Evolutionary conservation across 2,329 filamentous ascomycete species (phyloP).

Genomic region (Macrophomina tecta): DNA sequence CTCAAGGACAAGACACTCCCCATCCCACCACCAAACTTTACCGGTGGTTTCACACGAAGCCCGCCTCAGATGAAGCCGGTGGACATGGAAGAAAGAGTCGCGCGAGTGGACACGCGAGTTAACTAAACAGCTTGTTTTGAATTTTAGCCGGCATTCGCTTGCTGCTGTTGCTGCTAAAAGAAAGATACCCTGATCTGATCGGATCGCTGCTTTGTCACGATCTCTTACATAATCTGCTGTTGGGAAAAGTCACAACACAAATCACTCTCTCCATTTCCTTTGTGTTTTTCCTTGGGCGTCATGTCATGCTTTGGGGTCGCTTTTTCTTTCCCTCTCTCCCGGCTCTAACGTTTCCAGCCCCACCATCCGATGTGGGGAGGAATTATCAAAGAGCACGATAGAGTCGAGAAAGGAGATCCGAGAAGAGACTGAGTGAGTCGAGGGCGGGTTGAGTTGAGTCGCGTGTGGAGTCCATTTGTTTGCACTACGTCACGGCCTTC

Average conservation of each 20-base stretch:
- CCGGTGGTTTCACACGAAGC: constrained; percentile 31
- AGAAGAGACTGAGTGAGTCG: constrained; percentile 19
- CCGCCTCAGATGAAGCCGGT: constrained; percentile 24
- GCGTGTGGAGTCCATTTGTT: constrained; percentile 19
- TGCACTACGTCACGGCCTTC: constrained; percentile 24
- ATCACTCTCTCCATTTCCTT: constrained; percentile 17
- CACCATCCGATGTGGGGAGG: constrained; percentile 15
- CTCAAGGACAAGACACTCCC: constrained; percentile 44
- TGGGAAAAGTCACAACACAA: constrained; percentile 16
- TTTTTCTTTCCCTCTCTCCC: constrained; percentile 2
- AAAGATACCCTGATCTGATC: constrained; percentile 24
- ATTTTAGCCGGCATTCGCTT: constrained; percentile 15
- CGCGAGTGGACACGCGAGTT: constrained; percentile 24
- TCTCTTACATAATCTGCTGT: constrained; percentile 19
- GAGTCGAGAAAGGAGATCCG: not conserved
- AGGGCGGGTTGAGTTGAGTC: constrained; percentile 18
- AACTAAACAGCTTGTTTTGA: constrained; percentile 21
- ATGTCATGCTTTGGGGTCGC: constrained; percentile 24
- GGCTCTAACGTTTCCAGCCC: not conserved
- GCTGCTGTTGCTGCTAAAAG: constrained; percentile 17
- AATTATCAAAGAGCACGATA: not conserved
- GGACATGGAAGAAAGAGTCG: constrained; percentile 26
- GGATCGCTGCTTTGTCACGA: constrained; percentile 18
- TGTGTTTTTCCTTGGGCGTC: constrained; percentile 20
- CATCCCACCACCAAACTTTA: constrained; percentile 33